These are phyloP conservation scores for Tetracentron sinense DNA, from an alignment of 164 flowering plant species.

Conservation along the genomic window DNA sequence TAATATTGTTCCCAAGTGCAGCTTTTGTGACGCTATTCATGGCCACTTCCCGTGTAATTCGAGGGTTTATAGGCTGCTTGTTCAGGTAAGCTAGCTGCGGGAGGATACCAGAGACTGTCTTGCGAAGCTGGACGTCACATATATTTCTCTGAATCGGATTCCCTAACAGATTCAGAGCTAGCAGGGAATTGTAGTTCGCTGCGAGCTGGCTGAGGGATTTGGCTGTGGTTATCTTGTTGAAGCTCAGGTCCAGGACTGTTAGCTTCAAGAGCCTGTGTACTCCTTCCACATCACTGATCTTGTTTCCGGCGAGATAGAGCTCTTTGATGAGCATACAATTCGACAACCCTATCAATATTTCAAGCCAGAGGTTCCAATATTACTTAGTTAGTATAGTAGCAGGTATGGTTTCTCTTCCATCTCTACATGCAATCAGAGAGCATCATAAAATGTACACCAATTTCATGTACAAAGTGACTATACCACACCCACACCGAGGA, in stretches of 20 bases:
- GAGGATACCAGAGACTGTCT: conserved; percentile 62
- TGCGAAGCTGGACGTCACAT: conserved; percentile 75
- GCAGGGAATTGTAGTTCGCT: conserved; percentile 71
- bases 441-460: not conserved
- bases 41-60: conserved; percentile 62
- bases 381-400: not conserved
- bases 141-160: conserved; percentile 79
- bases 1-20: conserved; percentile 61
- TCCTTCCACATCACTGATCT: conserved; percentile 87
- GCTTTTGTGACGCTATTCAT: conserved; percentile 66
- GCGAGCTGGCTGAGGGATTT: conserved; percentile 85
- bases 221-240: conserved; percentile 90
- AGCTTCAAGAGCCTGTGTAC: conserved; percentile 84
- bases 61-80: conserved; percentile 80
- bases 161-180: conserved; percentile 76
- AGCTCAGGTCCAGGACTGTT: conserved; percentile 78
- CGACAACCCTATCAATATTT: conserved; percentile 52
- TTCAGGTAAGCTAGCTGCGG: conserved; percentile 79
- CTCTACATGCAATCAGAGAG: not conserved
- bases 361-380: conserved; percentile 7
- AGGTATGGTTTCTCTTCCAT: not conserved
- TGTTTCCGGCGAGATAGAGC: conserved; percentile 89
- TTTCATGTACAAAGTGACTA: not conserved
- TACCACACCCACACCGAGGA: too few species aligned
- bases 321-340: conserved; percentile 78